These are phyloP conservation scores for Xenoacremonium recifei DNA, from an alignment of 2,329 filamentous ascomycete genomes.

Conservation along the genomic window DNA sequence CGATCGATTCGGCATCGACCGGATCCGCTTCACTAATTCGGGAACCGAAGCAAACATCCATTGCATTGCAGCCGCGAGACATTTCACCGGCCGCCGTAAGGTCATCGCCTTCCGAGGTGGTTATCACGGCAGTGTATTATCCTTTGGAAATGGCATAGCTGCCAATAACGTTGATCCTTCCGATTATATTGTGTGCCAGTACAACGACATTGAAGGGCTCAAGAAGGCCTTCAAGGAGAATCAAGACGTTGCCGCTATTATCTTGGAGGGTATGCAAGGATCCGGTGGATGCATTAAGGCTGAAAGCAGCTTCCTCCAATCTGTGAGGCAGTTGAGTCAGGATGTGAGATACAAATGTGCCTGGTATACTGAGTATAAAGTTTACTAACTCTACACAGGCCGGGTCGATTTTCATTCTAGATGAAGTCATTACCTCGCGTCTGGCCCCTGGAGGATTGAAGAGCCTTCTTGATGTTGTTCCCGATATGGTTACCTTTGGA, in stretches of 20 bases:
- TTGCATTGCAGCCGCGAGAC: conserved; percentile 47
- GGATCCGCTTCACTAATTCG: conserved; percentile 56
- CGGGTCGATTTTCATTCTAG: conserved; percentile 57
- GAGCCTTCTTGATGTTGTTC: conserved; percentile 36
- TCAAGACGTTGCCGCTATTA: conserved; percentile 49
- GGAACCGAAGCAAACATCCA: conserved; percentile 60
- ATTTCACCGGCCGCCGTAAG: conserved; percentile 23
- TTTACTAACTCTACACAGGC: conserved; percentile 22
- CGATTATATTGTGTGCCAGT: conserved; percentile 55
- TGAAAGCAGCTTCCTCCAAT: conserved; percentile 43
- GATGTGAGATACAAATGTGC: too few species aligned
- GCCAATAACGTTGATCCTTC: background rate
- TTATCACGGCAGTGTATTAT: conserved; percentile 26
- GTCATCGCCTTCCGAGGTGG: conserved; percentile 43
- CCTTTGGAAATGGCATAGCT: conserved; percentile 28
- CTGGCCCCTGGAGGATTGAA: conserved; percentile 47
- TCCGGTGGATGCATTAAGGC: conserved; percentile 53
- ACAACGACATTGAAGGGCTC: conserved; percentile 50
- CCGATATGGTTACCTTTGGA: conserved; percentile 58
- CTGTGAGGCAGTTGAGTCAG: conserved; percentile 40
- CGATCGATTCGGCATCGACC: conserved; percentile 48
- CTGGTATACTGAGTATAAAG: too few species aligned
- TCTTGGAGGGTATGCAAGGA: conserved; percentile 63
- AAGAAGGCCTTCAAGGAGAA: conserved; percentile 32
- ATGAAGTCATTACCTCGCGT: conserved; percentile 65